These are phyloP conservation scores for Meyerozyma carpophila DNA, from an alignment of 1,139 yeast species.

Conservation along the genomic window DNA sequence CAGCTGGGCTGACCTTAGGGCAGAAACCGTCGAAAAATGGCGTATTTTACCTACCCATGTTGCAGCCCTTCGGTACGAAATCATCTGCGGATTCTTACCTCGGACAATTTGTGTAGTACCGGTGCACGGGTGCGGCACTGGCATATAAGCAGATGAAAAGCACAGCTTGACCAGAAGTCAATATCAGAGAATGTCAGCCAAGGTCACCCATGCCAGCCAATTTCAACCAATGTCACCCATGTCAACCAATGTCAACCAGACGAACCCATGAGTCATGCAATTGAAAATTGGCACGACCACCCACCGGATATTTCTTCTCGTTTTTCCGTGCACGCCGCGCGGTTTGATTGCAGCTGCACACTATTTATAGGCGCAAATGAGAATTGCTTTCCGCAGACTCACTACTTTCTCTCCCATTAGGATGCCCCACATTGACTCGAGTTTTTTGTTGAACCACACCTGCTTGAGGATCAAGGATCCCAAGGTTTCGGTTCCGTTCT, in stretches of 20 bases:
- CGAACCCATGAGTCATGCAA: no score
- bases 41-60: not conserved
- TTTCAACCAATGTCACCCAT: no score
- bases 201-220: no score
- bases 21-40: not conserved
- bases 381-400: not conserved
- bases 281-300: no score
- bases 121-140: not conserved
- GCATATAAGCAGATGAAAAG: not conserved
- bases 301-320: not conserved
- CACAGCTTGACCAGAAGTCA: no score
- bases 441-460: constrained; percentile 59
- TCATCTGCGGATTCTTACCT: not conserved
- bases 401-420: not conserved
- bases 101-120: not conserved
- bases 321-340: not conserved
- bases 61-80: not conserved
- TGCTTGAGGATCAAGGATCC: constrained; percentile 84
- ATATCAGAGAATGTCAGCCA: no score
- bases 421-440: constrained; percentile 29
- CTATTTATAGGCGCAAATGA: not conserved
- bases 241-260: no score
- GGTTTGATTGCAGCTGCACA: no score
- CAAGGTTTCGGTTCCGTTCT: constrained; percentile 63
- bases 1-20: not conserved